Conservation (phyloP, 768 basidiomycete genomes). For the Kwoniella europaea region DNA sequence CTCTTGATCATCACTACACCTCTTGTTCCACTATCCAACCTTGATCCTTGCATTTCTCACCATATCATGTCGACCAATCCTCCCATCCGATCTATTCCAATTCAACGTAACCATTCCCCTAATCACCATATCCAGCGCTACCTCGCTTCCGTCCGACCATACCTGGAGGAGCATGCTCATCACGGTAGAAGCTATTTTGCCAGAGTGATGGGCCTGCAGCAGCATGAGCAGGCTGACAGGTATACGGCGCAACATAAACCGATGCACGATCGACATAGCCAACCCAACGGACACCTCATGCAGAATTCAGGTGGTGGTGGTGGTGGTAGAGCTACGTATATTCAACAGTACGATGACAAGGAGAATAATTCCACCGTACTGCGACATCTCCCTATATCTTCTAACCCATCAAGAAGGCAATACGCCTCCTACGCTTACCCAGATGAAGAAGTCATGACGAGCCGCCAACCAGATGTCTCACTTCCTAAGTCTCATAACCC, state of each 20-base stretch:
- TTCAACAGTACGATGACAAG: neutral
- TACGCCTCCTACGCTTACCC: no score
- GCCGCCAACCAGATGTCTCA: neutral
- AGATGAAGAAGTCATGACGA: no score
- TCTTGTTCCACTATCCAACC: neutral
- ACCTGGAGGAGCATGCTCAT: neutral
- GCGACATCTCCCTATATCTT: neutral
- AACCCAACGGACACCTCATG: neutral
- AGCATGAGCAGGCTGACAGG: neutral
- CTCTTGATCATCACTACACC: neutral
- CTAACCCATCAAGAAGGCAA: neutral
- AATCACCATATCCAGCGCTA: constrained; percentile 22
- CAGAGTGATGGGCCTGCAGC: neutral
- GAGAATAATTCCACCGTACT: neutral
- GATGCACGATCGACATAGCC: neutral
- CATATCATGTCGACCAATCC: constrained; percentile 31
- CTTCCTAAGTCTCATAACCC: neutral
- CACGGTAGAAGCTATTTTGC: neutral
- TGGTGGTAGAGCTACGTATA: no score
- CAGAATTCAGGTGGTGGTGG: no score
- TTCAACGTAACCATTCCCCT: constrained; percentile 12
- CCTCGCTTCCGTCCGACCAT: constrained; percentile 25
- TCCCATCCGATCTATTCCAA: constrained; percentile 29
- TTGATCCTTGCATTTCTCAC: constrained; percentile 6
- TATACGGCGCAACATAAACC: neutral